Conservation (phyloP, 2,329 filamentous ascomycete genomes). For the Alternaria alternata region DNA sequence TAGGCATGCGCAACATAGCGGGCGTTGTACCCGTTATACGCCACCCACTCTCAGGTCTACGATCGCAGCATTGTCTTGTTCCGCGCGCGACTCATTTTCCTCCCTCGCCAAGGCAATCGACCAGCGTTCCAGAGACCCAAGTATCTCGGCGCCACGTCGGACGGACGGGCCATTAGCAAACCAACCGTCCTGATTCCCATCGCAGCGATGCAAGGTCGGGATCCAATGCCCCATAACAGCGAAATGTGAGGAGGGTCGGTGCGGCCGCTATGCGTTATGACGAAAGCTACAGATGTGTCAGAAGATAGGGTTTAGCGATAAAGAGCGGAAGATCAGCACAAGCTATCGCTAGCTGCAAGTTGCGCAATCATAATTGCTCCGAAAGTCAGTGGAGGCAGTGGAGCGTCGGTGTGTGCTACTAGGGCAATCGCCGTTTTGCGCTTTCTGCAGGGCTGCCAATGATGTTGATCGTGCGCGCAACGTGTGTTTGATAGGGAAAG, state of each 20-base stretch:
- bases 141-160: conserved; percentile 15
- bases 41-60: not conserved
- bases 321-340: conserved; percentile 11
- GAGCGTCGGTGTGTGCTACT: conserved; percentile 2
- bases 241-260: not conserved
- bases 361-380: conserved; percentile 9
- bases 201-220: conserved; percentile 3
- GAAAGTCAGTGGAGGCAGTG: not conserved
- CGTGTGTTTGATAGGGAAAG: conserved; percentile 1
- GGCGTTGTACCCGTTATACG: not conserved
- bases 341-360: conserved; percentile 6
- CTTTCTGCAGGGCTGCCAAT: conserved; percentile 15
- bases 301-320: conserved; percentile 3
- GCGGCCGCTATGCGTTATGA: not conserved
- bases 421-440: conserved; percentile 1
- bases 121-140: not conserved
- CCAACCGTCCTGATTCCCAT: not conserved
- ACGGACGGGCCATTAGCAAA: conserved; percentile 4
- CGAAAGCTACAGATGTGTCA: conserved; percentile 8
- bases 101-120: not conserved
- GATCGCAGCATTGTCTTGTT: not conserved
- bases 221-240: conserved; percentile 4
- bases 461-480: conserved; percentile 1
- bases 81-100: not conserved
- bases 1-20: not conserved